phyloP scores from a whole-genome alignment of 805 yeast species.

The Brettanomyces custersianus region DNA sequence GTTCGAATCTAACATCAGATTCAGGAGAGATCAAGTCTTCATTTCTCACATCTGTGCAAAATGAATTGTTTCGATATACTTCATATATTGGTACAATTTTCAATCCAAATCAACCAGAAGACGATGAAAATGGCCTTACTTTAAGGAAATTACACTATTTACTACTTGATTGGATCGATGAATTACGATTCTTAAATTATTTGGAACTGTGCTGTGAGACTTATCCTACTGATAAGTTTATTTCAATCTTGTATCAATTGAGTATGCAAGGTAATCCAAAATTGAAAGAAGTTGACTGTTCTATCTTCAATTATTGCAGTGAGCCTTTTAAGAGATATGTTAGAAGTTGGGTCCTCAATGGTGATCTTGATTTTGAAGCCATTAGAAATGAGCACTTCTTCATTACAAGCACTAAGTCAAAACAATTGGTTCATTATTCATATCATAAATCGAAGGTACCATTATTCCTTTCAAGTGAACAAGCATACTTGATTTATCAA shows the following conservation, averaged over 20 bases:
- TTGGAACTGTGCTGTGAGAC: slow-evolving; percentile 28
- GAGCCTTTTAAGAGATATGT: slow-evolving; percentile 55
- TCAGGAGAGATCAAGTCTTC: slow-evolving; percentile 1
- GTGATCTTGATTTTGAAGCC: slow-evolving; percentile 35
- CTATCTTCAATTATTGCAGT: slow-evolving; percentile 36
- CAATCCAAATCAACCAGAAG: slow-evolving; percentile 1
- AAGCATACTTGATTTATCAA: slow-evolving; percentile 42
- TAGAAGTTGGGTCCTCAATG: slow-evolving; percentile 60
- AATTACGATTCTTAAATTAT: slow-evolving; percentile 47
- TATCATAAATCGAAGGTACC: slow-evolving; percentile 33
- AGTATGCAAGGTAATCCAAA: slow-evolving; percentile 57
- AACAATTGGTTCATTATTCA: too few relatives aligned
- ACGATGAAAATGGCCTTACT: not conserved
- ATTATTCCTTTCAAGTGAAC: slow-evolving; percentile 28
- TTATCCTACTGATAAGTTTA: slow-evolving; percentile 38
- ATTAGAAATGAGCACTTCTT: slow-evolving; percentile 59
- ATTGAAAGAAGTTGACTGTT: slow-evolving; percentile 33
- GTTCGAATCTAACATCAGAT: not conserved
- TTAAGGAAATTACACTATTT: slow-evolving; percentile 12
- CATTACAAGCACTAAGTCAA: slow-evolving; percentile 12
- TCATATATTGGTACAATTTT: slow-evolving; percentile 2
- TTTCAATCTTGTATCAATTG: slow-evolving; percentile 42
- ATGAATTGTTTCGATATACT: slow-evolving; percentile 4
- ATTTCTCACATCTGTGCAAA: slow-evolving; percentile 3
- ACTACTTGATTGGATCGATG: slow-evolving; percentile 43